These are phyloP conservation scores for Uromyces viciae-fabae DNA, from an alignment of 1,284 basidiomycete species.

Conservation along the genomic window DNA sequence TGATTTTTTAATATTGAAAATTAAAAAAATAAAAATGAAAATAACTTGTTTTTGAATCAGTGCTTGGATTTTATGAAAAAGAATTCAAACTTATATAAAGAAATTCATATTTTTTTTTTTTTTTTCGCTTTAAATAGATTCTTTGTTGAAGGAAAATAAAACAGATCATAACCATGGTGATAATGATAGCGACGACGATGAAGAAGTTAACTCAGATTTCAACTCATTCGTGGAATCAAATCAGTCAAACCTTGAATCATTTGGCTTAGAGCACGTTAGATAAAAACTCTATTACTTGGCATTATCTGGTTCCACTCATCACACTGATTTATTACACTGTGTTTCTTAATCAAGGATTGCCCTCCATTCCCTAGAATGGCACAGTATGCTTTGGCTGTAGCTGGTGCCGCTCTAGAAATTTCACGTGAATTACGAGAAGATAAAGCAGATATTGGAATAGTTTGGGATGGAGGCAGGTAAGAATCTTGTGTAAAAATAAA, in stretches of 20 bases:
- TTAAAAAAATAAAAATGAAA: too few relatives aligned
- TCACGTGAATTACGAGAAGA: conserved; percentile 63
- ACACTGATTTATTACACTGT: too few relatives aligned
- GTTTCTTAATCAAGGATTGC: conserved; percentile 65
- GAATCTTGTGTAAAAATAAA: too few relatives aligned
- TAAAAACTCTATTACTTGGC: too few relatives aligned
- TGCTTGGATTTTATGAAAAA: too few relatives aligned
- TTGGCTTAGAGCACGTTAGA: conserved; percentile 68
- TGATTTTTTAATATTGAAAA: too few relatives aligned
- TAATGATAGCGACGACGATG: neutral
- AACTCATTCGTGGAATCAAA: conserved; percentile 37
- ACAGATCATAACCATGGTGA: too few relatives aligned
- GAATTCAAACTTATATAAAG: too few relatives aligned
- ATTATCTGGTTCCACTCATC: too few relatives aligned
- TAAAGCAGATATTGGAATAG: conserved; percentile 66
- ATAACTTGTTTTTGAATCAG: too few relatives aligned
- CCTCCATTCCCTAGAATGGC: conserved; percentile 69
- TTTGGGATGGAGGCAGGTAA: conserved; percentile 72
- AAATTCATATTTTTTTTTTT: too few relatives aligned
- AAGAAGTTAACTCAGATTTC: neutral
- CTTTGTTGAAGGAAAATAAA: neutral
- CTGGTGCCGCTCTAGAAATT: conserved; percentile 72
- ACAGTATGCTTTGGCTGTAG: conserved; percentile 68
- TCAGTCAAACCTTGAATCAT: conserved; percentile 54
- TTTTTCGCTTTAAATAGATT: neutral